Percentiles rank a stretch among this genome's conserved stretches.
phyloP scores from a whole-genome alignment of 2,329 filamentous ascomycete species.

The Waltergamsia citrina region DNA sequence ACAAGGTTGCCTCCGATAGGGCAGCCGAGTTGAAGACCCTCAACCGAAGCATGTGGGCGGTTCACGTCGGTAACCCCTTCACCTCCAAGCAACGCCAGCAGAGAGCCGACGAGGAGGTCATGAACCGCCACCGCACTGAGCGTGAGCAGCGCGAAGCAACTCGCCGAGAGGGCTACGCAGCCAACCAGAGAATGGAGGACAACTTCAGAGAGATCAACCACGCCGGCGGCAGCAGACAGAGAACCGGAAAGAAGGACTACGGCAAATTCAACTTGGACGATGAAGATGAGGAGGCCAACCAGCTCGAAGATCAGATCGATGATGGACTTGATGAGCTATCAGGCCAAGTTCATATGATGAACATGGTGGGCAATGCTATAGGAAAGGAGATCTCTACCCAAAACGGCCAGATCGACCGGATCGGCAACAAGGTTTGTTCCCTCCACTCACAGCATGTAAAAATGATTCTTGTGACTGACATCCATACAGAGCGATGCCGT shows the following conservation, averaged over 20 bases:
- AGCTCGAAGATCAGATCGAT: slow-evolving; percentile 47
- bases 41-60: slow-evolving; percentile 85
- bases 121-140: slow-evolving; percentile 60
- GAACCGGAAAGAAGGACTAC: slow-evolving; percentile 28
- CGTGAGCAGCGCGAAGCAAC: slow-evolving; percentile 56
- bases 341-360: slow-evolving; percentile 59
- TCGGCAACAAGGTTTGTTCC: slow-evolving; percentile 63
- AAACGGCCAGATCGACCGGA: slow-evolving; percentile 65
- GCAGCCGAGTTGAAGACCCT: slow-evolving; percentile 75
- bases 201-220: slow-evolving; percentile 33
- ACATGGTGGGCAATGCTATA: slow-evolving; percentile 64
- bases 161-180: slow-evolving; percentile 37
- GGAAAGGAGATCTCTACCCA: slow-evolving; percentile 67
- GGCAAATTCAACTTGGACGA: slow-evolving; percentile 72
- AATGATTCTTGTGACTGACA: slow-evolving; percentile 23
- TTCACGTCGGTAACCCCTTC: slow-evolving; percentile 70
- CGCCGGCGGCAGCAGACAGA: slow-evolving; percentile 15
- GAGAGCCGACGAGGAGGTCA: slow-evolving; percentile 56
- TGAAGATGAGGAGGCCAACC: slow-evolving; percentile 41
- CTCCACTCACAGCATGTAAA: not conserved
- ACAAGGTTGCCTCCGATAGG: slow-evolving; percentile 67
- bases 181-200: slow-evolving; percentile 44
- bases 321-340: slow-evolving; percentile 54
- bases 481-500: slow-evolving; percentile 63
- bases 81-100: slow-evolving; percentile 57